Conservation (phyloP, 768 basidiomycete species). For the Pholiota conissans region DNA sequence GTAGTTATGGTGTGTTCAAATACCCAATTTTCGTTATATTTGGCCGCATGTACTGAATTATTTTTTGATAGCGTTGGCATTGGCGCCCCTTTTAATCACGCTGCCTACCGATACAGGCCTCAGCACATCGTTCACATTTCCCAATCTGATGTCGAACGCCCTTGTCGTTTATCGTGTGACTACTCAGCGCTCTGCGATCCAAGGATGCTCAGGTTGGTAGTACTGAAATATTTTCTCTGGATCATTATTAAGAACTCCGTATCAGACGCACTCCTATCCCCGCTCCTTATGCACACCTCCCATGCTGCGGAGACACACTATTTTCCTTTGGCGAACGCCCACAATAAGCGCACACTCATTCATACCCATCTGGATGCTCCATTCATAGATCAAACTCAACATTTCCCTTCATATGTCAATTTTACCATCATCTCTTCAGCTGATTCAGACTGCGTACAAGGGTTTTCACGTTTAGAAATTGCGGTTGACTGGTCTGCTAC, state of each 20-base stretch:
- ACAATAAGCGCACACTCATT: slow-evolving; percentile 45
- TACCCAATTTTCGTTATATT: background rate
- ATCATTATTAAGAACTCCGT: slow-evolving; percentile 7
- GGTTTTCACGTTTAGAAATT: slow-evolving; percentile 43
- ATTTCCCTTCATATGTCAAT: slow-evolving; percentile 38
- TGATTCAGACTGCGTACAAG: slow-evolving; percentile 43
- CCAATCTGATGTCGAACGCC: slow-evolving; percentile 56
- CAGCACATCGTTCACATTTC: slow-evolving; percentile 47
- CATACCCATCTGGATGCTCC: slow-evolving; percentile 73
- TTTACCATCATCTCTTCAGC: slow-evolving; percentile 63
- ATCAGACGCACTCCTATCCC: slow-evolving; percentile 55
- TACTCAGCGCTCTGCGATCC: slow-evolving; percentile 30
- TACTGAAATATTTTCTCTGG: background rate
- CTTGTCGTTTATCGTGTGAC: slow-evolving; percentile 65
- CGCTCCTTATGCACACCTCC: slow-evolving; percentile 67
- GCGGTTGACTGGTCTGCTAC: slow-evolving; percentile 71
- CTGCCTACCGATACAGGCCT: slow-evolving; percentile 34
- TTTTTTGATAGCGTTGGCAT: slow-evolving; percentile 37
- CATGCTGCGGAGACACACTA: slow-evolving; percentile 66
- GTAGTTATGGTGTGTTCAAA: slow-evolving; percentile 44
- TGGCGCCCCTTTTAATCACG: slow-evolving; percentile 32
- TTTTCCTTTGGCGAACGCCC: slow-evolving; percentile 45
- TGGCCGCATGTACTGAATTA: slow-evolving; percentile 10
- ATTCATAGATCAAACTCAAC: slow-evolving; percentile 46
- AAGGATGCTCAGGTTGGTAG: slow-evolving; percentile 35